Conservation (phyloP, 108 stramenopile species). For the Nitzschia putrida region DNA sequence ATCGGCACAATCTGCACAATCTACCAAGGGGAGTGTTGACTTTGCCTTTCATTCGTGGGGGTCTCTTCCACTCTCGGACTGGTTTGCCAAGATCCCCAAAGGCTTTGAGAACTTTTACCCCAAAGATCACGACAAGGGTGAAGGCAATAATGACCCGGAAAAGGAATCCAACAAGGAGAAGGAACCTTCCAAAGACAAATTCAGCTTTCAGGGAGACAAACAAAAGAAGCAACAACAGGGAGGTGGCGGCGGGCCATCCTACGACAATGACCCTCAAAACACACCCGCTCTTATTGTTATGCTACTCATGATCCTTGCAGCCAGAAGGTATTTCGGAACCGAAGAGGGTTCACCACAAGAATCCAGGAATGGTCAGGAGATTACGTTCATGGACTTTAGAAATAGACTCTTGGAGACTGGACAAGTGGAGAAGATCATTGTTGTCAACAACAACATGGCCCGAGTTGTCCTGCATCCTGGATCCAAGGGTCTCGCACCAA, state of each 20-base stretch:
- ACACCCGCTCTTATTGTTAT: conserved; percentile 54
- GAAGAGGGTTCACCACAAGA: conserved; percentile 27
- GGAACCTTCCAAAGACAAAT: conserved; percentile 5
- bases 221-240: conserved; percentile 39
- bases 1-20: not conserved
- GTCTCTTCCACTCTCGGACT: not conserved
- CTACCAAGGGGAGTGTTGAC: not conserved
- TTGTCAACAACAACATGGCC: conserved; percentile 87
- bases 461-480: conserved; percentile 69
- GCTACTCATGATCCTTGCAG: conserved; percentile 57
- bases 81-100: conserved; percentile 61
- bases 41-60: not conserved
- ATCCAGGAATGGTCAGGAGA: conserved; percentile 65
- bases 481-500: conserved; percentile 34
- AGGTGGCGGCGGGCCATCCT: conserved; percentile 36
- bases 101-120: conserved; percentile 89
- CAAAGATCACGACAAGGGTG: conserved; percentile 23
- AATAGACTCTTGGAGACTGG: conserved; percentile 78
- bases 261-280: conserved; percentile 59
- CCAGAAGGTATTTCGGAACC: conserved; percentile 54
- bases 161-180: conserved; percentile 20
- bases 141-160: conserved; percentile 26
- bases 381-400: conserved; percentile 89
- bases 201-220: conserved; percentile 20
- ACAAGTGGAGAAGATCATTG: conserved; percentile 87